Conservation (phyloP, 1,284 basidiomycete genomes). For the Veloboletus limbatus region DNA sequence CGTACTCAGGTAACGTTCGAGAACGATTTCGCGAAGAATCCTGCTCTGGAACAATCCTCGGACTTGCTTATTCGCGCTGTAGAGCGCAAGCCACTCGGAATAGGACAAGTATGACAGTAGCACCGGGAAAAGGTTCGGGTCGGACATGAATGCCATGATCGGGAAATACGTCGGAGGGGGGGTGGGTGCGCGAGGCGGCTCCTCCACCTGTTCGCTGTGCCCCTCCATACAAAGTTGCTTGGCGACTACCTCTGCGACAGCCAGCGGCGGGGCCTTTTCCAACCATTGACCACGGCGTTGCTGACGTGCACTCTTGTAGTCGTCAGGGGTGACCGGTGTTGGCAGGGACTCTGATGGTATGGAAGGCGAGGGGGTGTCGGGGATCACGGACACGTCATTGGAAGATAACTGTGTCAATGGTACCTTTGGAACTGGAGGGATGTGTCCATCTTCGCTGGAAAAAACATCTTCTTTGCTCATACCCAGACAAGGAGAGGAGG, state of each 20-base stretch:
- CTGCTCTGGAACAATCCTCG: conserved; percentile 47
- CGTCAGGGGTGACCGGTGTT: conserved; percentile 36
- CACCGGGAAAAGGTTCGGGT: conserved; percentile 46
- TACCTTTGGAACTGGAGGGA: conserved; percentile 1
- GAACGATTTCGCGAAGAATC: conserved; percentile 56
- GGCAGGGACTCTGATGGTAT: conserved; percentile 20
- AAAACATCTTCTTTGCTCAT: conserved; percentile 7
- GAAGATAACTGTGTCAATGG: neutral
- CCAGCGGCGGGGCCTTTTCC: conserved; percentile 38
- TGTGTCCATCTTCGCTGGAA: conserved; percentile 14
- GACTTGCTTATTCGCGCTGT: conserved; percentile 51
- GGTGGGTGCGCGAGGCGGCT: conserved; percentile 17
- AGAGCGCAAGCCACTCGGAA: conserved; percentile 63
- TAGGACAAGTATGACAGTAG: conserved; percentile 61
- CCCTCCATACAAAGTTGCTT: conserved; percentile 18
- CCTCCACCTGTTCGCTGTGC: conserved; percentile 18
- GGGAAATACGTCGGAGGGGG: conserved; percentile 47
- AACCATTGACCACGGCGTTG: conserved; percentile 41
- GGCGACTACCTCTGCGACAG: conserved; percentile 29
- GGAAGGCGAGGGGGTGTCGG: conserved; percentile 5
- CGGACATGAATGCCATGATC: conserved; percentile 49
- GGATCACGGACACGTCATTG: neutral
- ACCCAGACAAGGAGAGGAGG: neutral
- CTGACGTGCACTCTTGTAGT: conserved; percentile 39
- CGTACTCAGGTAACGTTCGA: conserved; percentile 63